Conservation (phyloP, 306 rosid species). For the Malus orientalis region DNA sequence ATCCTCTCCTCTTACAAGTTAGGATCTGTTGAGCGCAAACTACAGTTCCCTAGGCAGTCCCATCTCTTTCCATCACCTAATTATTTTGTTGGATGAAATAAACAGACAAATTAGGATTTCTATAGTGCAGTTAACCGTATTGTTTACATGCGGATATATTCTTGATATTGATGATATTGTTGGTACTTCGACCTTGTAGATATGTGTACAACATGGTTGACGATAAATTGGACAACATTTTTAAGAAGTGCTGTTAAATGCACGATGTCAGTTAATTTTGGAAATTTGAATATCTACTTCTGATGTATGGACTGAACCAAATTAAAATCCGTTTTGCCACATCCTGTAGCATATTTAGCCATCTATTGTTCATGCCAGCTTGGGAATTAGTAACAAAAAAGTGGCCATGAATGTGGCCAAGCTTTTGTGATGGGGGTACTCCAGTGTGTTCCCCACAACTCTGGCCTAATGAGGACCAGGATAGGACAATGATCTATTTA, state of each 20-base stretch:
- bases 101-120: not conserved
- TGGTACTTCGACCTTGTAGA: no score
- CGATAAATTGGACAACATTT: no score
- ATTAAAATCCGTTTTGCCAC: constrained; percentile 37
- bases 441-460: constrained; percentile 27
- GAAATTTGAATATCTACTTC: constrained; percentile 36
- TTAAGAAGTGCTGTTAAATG: no score
- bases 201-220: no score
- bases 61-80: constrained; percentile 59
- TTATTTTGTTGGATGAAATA: not conserved
- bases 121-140: no score
- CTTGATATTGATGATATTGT: no score
- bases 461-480: not conserved
- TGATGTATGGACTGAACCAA: constrained; percentile 22
- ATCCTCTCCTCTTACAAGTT: constrained; percentile 42
- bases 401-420: constrained; percentile 35
- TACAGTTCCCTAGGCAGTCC: constrained; percentile 47
- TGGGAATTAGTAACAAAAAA: constrained; percentile 8
- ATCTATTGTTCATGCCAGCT: constrained; percentile 13
- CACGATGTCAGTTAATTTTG: not conserved
- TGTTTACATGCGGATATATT: no score
- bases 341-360: constrained; percentile 31
- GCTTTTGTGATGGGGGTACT: constrained; percentile 51
- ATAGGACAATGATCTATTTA: not conserved
- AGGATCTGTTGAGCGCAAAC: constrained; percentile 45